phyloP scores from a whole-genome alignment of 2,329 filamentous ascomycete species.

The Ceratocystis cacaofunesta region DNA sequence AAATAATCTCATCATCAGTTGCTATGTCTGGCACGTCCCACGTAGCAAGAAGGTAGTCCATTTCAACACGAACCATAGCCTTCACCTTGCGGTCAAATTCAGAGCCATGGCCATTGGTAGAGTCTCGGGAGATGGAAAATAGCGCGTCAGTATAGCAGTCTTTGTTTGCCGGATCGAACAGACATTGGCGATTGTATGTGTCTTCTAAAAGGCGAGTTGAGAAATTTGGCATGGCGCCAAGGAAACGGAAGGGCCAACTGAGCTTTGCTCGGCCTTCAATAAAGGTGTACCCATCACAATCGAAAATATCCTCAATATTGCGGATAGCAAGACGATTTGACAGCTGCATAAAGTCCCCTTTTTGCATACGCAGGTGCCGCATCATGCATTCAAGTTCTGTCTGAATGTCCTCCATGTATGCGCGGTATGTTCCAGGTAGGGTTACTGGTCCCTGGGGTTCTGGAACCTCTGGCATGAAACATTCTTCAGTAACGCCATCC shows the following conservation, averaged over 20 bases:
- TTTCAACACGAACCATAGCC: conserved; percentile 14
- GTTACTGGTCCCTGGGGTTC: conserved; percentile 22
- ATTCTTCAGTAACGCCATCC: conserved; percentile 28
- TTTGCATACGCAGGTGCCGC: conserved; percentile 20
- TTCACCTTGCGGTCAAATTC: conserved; percentile 17
- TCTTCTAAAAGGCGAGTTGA: conserved; percentile 17
- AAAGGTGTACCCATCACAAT: conserved; percentile 23
- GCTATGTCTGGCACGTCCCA: conserved; percentile 18
- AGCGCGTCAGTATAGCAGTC: conserved; percentile 18
- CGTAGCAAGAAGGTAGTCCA: conserved; percentile 17
- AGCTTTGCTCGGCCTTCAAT: conserved; percentile 14
- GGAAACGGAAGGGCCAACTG: conserved; percentile 18
- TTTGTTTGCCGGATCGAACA: conserved; percentile 12
- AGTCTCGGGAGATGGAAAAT: conserved; percentile 15
- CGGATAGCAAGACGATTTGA: conserved; percentile 20
- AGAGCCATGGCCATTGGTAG: conserved; percentile 10
- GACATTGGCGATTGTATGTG: conserved; percentile 15
- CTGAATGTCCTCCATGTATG: conserved; percentile 36
- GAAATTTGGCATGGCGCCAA: conserved; percentile 27
- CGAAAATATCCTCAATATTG: conserved; percentile 22
- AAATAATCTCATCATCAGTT: conserved; percentile 19
- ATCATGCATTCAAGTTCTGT: conserved; percentile 34
- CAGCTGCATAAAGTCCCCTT: conserved; percentile 23
- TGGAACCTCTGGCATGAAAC: conserved; percentile 26
- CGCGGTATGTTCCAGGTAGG: conserved; percentile 29